Percentiles rank a stretch among this genome's conserved stretches.
Conservation (phyloP, 306 rosid species). For the Malus orientalis region DNA sequence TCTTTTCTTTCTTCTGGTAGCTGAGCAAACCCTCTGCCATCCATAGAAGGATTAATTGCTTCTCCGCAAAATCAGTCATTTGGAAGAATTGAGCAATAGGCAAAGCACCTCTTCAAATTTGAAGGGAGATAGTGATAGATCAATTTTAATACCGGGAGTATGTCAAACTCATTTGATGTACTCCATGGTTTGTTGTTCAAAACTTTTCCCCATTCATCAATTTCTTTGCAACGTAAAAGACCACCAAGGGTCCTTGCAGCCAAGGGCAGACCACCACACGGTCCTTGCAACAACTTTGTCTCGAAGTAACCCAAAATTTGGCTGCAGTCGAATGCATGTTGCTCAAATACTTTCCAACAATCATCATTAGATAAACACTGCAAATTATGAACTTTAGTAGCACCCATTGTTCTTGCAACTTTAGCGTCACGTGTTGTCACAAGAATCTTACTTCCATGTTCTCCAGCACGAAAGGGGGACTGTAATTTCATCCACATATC, state of each 20-base stretch:
- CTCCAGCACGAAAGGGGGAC: slow-evolving; percentile 9
- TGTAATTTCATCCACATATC: slow-evolving; percentile 3
- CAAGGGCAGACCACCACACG: slow-evolving; percentile 26
- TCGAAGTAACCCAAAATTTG: not conserved
- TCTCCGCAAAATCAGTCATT: slow-evolving; percentile 2
- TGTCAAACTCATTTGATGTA: not conserved
- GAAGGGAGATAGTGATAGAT: slow-evolving; percentile 17
- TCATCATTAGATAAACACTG: not conserved
- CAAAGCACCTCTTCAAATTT: slow-evolving; percentile 24
- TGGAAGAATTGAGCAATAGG: slow-evolving; percentile 27
- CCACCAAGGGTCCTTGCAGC: slow-evolving; percentile 26
- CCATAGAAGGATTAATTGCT: slow-evolving; percentile 18
- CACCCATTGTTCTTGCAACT: slow-evolving; percentile 11
- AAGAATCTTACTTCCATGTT: slow-evolving; percentile 12
- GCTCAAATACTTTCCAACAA: slow-evolving; percentile 12
- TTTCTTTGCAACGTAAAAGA: slow-evolving; percentile 3
- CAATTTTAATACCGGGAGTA: slow-evolving; percentile 16
- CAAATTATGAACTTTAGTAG: not conserved
- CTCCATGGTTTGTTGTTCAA: slow-evolving; percentile 17
- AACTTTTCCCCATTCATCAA: slow-evolving; percentile 9
- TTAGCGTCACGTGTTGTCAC: slow-evolving; percentile 16
- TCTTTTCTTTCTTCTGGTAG: not conserved
- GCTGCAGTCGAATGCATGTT: not conserved
- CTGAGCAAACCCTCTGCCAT: slow-evolving; percentile 28
- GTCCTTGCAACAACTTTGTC: slow-evolving; percentile 7